These are phyloP conservation scores for Penicillium manginii DNA, from an alignment of 495 filamentous ascomycete genomes.

Conservation along the genomic window DNA sequence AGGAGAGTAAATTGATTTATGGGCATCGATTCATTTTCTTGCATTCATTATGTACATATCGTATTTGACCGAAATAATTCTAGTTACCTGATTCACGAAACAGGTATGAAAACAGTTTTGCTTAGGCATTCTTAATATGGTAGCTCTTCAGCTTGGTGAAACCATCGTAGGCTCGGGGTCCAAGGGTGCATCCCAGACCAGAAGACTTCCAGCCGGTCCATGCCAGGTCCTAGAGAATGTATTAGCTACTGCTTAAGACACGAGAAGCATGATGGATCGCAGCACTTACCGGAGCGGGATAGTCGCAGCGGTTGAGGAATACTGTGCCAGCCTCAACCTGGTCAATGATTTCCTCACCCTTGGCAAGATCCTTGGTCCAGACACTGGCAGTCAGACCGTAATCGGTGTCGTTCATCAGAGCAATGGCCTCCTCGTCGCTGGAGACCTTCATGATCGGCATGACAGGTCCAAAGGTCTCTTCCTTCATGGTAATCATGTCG, in stretches of 20 bases:
- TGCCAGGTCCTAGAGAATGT: conserved; percentile 76
- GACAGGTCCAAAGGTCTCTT: conserved; percentile 95
- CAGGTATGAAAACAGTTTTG: neutral
- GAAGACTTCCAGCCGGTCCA: conserved; percentile 99
- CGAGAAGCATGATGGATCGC: neutral
- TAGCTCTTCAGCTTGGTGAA: conserved; percentile 96
- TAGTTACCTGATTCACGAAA: neutral
- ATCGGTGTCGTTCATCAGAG: conserved; percentile 92
- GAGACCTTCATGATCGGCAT: conserved; percentile 94
- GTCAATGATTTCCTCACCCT: conserved; percentile 78
- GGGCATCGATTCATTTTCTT: neutral
- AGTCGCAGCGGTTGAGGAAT: conserved; percentile 95
- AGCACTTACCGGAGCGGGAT: conserved; percentile 80
- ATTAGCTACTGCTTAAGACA: conserved; percentile 17
- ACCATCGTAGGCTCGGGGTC: conserved; percentile 89
- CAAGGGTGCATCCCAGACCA: conserved; percentile 86
- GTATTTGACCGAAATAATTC: neutral
- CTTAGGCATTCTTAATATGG: conserved; percentile 73
- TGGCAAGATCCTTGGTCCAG: conserved; percentile 88
- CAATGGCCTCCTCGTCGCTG: conserved; percentile 78
- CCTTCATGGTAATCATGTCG: conserved; percentile 86
- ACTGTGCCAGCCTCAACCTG: conserved; percentile 92
- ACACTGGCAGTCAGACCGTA: conserved; percentile 96
- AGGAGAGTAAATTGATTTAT: neutral
- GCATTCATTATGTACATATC: conserved; percentile 2